Percentiles rank a stretch among this genome's conserved stretches.
Conservation (phyloP, 345 rosid genomes). For the Brassica incana region DNA sequence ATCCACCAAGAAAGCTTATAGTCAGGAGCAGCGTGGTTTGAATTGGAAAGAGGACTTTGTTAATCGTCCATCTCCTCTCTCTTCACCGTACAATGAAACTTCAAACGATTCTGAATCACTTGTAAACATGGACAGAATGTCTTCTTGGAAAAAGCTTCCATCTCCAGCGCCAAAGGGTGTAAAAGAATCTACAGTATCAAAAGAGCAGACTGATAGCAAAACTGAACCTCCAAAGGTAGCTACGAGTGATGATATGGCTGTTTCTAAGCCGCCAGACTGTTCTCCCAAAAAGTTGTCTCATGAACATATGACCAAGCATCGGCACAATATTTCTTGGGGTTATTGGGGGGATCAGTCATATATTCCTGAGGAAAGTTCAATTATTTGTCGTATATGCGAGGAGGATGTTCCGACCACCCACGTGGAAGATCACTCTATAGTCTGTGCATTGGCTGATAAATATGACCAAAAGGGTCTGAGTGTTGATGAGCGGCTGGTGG, state of each 20-base stretch:
- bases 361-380: constrained; percentile 61
- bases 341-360: constrained; percentile 76
- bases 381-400: constrained; percentile 93
- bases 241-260: constrained; percentile 49
- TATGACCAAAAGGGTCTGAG: constrained; percentile 69
- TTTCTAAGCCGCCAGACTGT: constrained; percentile 45
- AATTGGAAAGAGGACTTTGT: constrained; percentile 61
- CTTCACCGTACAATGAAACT: constrained; percentile 38
- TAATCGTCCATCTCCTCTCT: constrained; percentile 42
- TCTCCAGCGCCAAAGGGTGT: constrained; percentile 55
- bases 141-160: constrained; percentile 87
- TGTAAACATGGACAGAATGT: constrained; percentile 59
- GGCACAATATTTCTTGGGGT: constrained; percentile 81
- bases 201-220: constrained; percentile 52
- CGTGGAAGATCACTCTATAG: constrained; percentile 84
- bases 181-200: constrained; percentile 46
- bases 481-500: constrained; percentile 71
- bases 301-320: constrained; percentile 58
- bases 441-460: constrained; percentile 85
- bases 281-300: constrained; percentile 49
- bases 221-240: constrained; percentile 46
- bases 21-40: constrained; percentile 84
- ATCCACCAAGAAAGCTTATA: constrained; percentile 63
- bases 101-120: constrained; percentile 57
- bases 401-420: constrained; percentile 73